Base-by-base conservation (phyloP, 1,284 basidiomycete species). In the Laetiporus sulphureus region DNA sequence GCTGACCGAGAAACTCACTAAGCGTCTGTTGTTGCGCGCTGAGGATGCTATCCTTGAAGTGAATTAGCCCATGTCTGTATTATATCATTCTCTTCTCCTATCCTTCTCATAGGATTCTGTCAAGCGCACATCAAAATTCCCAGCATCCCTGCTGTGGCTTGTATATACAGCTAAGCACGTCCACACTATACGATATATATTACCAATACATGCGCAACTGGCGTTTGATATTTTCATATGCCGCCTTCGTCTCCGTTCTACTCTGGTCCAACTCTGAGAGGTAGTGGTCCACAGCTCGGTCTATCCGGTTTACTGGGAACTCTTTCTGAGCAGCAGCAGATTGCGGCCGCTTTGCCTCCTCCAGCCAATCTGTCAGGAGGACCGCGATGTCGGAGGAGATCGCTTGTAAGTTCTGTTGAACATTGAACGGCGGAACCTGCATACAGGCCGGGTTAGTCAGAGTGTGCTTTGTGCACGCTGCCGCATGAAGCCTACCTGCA, bases 351-450 rank as follows among this genome's bases (percentile, higher is more conserved):
- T 71, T 76, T 13, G 77, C 79, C 43, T 83, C 84, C 44, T 82
- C 75, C 25, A 90, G 58, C 88, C 88, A 91, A 52, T 88, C 82
- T 15, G 68, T 69, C 20, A 91, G 62, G 19, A 91, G 67, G 23
- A 83, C 65, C 25, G 84, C 81, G 53, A 91, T 84, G 54, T 90
- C 87, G 6, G 81, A 72, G 0, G 86, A 86, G 43, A 91, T 75
- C 39, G 79, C 73, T 55, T 87, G 81, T 2, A 89, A 78, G 44
- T 86, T 87, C 25, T 71, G 68, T 54, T 86, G 82, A 34, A 77
- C 76, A 55, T 89, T 87, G 68, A 89, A 91, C 10, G 88, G 88
- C 15, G 88, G 86, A 18, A 90, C 72, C 86, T 91, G 40, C 8
- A 12, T 13, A 15, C 11, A 6, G 10, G 25, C 10, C 38, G 34